Conservation (phyloP, 2,329 filamentous ascomycete genomes). For the Botryotinia calthae region DNA sequence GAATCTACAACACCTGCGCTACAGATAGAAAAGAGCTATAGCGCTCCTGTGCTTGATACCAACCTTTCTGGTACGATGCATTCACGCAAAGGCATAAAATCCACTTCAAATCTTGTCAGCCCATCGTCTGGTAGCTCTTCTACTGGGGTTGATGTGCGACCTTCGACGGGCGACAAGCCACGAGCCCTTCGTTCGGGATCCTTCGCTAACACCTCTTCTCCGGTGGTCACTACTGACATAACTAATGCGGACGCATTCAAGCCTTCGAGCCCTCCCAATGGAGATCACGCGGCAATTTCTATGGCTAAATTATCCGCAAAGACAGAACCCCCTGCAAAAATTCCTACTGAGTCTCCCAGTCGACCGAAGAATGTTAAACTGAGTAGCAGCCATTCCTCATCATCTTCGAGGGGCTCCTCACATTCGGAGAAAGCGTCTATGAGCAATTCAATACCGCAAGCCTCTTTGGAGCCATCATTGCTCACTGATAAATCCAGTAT, state of each 20-base stretch:
- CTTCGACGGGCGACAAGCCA: slow-evolving; percentile 45
- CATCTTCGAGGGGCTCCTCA: slow-evolving; percentile 44
- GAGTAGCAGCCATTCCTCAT: slow-evolving; percentile 49
- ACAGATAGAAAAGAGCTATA: slow-evolving; percentile 56
- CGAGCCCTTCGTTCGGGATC: slow-evolving; percentile 59
- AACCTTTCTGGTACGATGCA: slow-evolving; percentile 47
- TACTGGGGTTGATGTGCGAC: slow-evolving; percentile 49
- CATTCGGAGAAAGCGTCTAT: slow-evolving; percentile 42
- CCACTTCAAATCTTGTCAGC: slow-evolving; percentile 31
- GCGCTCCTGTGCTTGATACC: slow-evolving; percentile 46
- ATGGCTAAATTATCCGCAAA: slow-evolving; percentile 68
- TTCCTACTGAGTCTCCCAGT: slow-evolving; percentile 46
- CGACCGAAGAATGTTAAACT: slow-evolving; percentile 43
- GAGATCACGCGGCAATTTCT: slow-evolving; percentile 57
- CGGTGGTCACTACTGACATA: slow-evolving; percentile 65
- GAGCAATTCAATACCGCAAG: slow-evolving; percentile 37
- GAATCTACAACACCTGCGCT: slow-evolving; percentile 41
- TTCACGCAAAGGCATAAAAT: slow-evolving; percentile 45
- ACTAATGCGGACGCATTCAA: slow-evolving; percentile 64
- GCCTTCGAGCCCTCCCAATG: slow-evolving; percentile 52
- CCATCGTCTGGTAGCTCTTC: slow-evolving; percentile 45
- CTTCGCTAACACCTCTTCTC: slow-evolving; percentile 60
- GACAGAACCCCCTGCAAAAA: slow-evolving; percentile 54
- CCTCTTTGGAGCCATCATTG: slow-evolving; percentile 25
- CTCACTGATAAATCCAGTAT: slow-evolving; percentile 19